Evolutionary conservation across 192 early-diverging fungal species (phyloP).

Genomic region (Coemansia sp.): DNA sequence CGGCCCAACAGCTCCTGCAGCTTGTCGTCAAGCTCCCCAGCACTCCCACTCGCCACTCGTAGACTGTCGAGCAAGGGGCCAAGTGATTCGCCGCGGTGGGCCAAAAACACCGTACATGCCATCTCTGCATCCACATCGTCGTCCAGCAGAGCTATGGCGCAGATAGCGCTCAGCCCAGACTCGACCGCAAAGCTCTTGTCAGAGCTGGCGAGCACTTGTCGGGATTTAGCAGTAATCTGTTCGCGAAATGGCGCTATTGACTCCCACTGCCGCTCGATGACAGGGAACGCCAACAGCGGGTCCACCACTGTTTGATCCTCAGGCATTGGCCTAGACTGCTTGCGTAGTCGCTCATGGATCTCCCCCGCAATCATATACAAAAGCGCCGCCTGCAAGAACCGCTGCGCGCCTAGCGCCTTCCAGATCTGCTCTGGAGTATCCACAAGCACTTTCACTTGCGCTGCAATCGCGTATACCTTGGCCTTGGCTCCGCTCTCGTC

Average conservation of each 20-base stretch:
- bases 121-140: constrained; percentile 31
- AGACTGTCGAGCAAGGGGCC: constrained; percentile 21
- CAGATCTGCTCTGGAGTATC: constrained; percentile 52
- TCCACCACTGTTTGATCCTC: constrained; percentile 12
- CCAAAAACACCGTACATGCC: constrained; percentile 44
- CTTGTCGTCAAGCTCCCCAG: constrained; percentile 6
- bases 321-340: constrained; percentile 5
- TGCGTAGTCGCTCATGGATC: constrained; percentile 30
- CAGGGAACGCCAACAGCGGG: constrained; percentile 45
- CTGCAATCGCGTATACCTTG: constrained; percentile 38
- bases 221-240: constrained; percentile 32
- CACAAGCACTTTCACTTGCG: constrained; percentile 53
- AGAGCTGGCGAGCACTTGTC: constrained; percentile 12
- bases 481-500: constrained; percentile 8
- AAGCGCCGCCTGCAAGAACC: constrained; percentile 44
- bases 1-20: constrained; percentile 32
- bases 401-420: constrained; percentile 35
- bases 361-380: constrained; percentile 41
- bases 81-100: constrained; percentile 34
- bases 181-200: constrained; percentile 4
- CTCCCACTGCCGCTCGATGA: constrained; percentile 48
- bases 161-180: constrained; percentile 26
- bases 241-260: constrained; percentile 35
- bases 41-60: neutral
- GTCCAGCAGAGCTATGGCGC: constrained; percentile 43